A percentile compares a stretch with the other conserved stretches of the same genome.
Conservation (phyloP, 306 rosid genomes). For the Cucurbita pepo region DNA sequence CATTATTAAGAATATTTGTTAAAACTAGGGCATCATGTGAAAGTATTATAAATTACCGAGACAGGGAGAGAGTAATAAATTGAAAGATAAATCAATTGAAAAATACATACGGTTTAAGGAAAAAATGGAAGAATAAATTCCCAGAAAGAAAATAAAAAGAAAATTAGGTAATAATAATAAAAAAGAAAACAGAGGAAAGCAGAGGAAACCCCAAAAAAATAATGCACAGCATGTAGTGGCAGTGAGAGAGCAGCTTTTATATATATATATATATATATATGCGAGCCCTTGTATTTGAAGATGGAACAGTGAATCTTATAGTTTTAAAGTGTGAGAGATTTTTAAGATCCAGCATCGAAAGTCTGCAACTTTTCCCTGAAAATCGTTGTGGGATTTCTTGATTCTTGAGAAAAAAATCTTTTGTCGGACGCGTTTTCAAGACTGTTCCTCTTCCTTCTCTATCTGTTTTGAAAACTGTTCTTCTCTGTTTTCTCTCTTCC, state of each 20-base stretch:
- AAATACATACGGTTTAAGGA: too few relatives aligned
- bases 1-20: too few relatives aligned
- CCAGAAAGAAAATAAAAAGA: not conserved
- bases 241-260: not conserved
- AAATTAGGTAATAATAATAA: not conserved
- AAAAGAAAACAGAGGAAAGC: not conserved
- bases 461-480: not conserved
- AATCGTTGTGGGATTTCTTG: slow-evolving; percentile 24
- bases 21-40: too few relatives aligned
- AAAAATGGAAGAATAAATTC: not conserved
- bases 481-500: not conserved
- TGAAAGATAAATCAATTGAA: too few relatives aligned
- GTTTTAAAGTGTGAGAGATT: slow-evolving; percentile 6
- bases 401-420: slow-evolving; percentile 20
- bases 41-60: too few relatives aligned
- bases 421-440: slow-evolving; percentile 1
- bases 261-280: not conserved
- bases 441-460: not conserved
- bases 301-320: not conserved
- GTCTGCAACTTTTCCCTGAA: slow-evolving; percentile 21
- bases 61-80: too few relatives aligned
- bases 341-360: slow-evolving; percentile 25
- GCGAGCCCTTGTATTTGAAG: not conserved
- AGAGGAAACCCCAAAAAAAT: not conserved
- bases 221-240: slow-evolving; percentile 3